phyloP scores from a whole-genome alignment of 495 filamentous ascomycete genomes.

The Aspergillus indologenus region DNA sequence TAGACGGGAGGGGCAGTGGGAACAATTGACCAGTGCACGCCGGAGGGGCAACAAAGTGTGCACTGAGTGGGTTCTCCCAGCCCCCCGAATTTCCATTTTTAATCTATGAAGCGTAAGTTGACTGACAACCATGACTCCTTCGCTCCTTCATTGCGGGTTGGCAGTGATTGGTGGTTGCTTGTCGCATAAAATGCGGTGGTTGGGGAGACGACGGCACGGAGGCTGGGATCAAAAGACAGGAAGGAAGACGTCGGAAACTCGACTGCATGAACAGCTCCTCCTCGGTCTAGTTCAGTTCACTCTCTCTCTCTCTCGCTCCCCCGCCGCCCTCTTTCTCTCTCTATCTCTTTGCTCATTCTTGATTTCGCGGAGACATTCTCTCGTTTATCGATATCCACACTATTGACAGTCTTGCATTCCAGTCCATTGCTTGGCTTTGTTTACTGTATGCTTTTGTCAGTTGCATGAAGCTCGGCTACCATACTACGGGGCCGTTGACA shows the following conservation, averaged over 20 bases:
- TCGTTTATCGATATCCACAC: conserved; percentile 10
- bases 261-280: background rate
- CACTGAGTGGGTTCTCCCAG: conserved; percentile 22
- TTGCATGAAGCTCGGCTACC: background rate
- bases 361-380: conserved; percentile 15
- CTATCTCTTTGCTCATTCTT: conserved; percentile 10
- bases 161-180: conserved; percentile 20
- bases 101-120: conserved; percentile 5
- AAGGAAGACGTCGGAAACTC: background rate
- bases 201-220: conserved; percentile 35
- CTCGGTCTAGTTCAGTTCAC: background rate
- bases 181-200: conserved; percentile 42
- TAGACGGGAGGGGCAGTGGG: background rate
- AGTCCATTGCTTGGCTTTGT: conserved; percentile 5
- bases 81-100: conserved; percentile 17
- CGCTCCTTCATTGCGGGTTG: background rate
- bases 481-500: background rate
- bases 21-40: background rate
- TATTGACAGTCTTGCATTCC: background rate
- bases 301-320: background rate
- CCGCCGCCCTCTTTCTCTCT: background rate
- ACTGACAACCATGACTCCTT: conserved; percentile 1
- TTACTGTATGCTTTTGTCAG: background rate
- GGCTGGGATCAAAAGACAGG: conserved; percentile 28
- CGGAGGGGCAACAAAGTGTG: conserved; percentile 11